phyloP scores from a whole-genome alignment of 768 basidiomycete species.

The Auriscalpium microsporum region DNA sequence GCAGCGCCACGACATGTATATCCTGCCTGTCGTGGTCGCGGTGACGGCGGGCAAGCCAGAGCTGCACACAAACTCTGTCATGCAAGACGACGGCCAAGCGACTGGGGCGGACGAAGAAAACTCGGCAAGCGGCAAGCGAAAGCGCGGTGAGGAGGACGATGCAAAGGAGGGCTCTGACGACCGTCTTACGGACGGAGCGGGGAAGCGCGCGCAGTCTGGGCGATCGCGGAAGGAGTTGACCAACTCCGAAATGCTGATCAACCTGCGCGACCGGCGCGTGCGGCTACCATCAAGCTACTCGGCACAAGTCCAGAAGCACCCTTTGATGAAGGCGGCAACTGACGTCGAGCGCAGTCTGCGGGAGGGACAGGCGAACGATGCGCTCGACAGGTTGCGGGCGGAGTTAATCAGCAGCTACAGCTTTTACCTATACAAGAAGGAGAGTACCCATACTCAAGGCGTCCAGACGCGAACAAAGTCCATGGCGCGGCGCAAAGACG shows the following conservation, averaged over 20 bases:
- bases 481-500: not conserved
- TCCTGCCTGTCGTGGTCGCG: not conserved
- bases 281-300: too few species aligned
- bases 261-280: not conserved
- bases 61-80: rapidly evolving
- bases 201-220: not conserved
- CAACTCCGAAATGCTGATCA: not conserved
- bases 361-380: conserved; percentile 2
- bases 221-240: not conserved
- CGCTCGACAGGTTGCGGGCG: not conserved
- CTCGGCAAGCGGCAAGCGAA: not conserved
- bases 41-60: not conserved
- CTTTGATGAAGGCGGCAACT: not conserved
- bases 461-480: not conserved
- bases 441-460: not conserved
- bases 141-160: not conserved
- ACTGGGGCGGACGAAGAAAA: not conserved
- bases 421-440: not conserved
- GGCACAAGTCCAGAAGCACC: too few species aligned
- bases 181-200: not conserved
- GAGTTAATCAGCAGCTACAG: not conserved
- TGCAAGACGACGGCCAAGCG: not conserved
- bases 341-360: not conserved
- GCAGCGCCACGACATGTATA: not conserved
- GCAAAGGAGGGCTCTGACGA: not conserved